Evolutionary conservation across 2,329 filamentous ascomycete genomes (phyloP).

Genomic region (Tolypocladium amazonense): DNA sequence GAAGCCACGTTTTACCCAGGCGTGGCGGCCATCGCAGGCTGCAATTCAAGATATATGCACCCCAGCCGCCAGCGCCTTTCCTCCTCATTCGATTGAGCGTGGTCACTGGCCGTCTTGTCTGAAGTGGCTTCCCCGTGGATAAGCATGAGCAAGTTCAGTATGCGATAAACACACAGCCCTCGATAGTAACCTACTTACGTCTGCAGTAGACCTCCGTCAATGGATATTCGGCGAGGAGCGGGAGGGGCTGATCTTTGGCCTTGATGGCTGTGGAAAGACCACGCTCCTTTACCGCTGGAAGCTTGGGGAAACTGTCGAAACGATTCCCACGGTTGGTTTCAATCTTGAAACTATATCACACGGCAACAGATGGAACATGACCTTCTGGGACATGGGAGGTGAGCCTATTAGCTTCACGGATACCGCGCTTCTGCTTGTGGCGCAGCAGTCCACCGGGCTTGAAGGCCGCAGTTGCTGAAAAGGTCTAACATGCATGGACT

Average conservation of each 20-base stretch:
- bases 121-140: neutral
- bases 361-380: conserved; percentile 9
- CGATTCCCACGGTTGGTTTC: conserved; percentile 91
- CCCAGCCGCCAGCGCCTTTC: neutral
- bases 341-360: conserved; percentile 70
- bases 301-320: conserved; percentile 84
- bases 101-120: no score
- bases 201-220: neutral
- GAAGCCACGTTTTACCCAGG: neutral
- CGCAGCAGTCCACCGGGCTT: neutral
- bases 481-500: neutral
- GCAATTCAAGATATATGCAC: neutral
- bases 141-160: neutral
- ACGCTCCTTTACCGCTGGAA: conserved; percentile 73
- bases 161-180: neutral
- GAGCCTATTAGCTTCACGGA: neutral
- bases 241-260: neutral
- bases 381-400: conserved; percentile 20
- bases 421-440: neutral
- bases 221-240: neutral
- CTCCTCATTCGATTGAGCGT: neutral
- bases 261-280: conserved; percentile 52
- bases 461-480: neutral
- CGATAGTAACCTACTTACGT: neutral
- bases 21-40: neutral